Evolutionary conservation across 1,139 yeast genomes (phyloP).

Genomic region (Geotrichum reessii): DNA sequence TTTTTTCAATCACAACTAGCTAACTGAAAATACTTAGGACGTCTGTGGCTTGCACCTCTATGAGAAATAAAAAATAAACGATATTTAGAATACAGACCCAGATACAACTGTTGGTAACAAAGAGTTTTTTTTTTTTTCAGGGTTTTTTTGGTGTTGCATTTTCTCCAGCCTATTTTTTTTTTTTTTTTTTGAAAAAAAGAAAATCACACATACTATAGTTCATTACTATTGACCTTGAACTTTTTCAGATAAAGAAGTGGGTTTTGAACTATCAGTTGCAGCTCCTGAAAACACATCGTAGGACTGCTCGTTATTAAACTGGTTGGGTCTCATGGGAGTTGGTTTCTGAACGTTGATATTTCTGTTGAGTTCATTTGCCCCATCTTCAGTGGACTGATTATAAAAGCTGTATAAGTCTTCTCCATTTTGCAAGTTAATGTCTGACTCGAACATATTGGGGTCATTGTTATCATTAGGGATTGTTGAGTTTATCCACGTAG

Average conservation of each 20-base stretch:
- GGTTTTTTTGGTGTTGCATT: background rate
- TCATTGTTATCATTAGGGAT: constrained; percentile 13
- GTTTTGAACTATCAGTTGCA: background rate
- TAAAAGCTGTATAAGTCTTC: background rate
- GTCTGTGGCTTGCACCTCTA: constrained; percentile 13
- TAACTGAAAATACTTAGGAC: constrained; percentile 6
- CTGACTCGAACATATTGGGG: background rate
- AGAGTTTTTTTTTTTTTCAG: background rate
- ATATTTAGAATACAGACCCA: background rate
- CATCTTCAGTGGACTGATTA: background rate
- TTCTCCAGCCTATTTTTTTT: background rate
- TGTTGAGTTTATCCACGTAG: constrained; percentile 25
- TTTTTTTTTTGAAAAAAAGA: background rate
- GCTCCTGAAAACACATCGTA: background rate
- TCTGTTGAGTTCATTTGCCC: background rate
- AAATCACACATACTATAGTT: background rate
- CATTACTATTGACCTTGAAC: background rate
- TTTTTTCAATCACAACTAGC: background rate
- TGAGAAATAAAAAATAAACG: background rate
- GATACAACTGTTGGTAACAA: background rate
- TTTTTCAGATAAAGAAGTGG: background rate
- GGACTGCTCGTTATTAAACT: background rate
- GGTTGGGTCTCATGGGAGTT: background rate
- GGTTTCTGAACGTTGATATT: background rate
- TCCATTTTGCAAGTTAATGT: background rate